A percentile compares a stretch with the other conserved stretches of the same genome.
phyloP scores from a whole-genome alignment of 495 filamentous ascomycete genomes.

The Penicillium silybi region DNA sequence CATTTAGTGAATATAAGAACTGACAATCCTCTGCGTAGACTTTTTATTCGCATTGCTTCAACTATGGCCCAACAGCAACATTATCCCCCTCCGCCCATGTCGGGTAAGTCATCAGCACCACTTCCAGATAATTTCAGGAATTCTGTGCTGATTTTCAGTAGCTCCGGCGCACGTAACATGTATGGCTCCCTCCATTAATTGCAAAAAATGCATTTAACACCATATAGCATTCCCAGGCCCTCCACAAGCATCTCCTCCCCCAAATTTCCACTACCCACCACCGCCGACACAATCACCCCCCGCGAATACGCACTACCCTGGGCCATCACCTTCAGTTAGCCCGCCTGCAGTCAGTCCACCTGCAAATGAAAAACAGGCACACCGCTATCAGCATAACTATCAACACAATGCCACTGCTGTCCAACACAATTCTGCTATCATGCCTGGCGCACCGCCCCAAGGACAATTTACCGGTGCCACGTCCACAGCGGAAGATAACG shows the following conservation, averaged over 20 bases:
- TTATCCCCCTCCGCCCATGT: constrained; percentile 18
- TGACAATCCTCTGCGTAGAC: not conserved
- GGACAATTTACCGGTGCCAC: constrained; percentile 57
- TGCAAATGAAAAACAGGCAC: constrained; percentile 1
- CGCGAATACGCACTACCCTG: constrained; percentile 6
- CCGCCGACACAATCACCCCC: constrained; percentile 28
- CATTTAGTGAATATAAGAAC: not conserved
- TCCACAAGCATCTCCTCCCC: constrained; percentile 19
- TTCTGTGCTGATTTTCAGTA: not conserved
- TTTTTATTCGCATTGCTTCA: not conserved
- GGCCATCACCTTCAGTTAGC: constrained; percentile 16
- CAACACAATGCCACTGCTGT: constrained; percentile 1
- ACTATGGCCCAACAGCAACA: constrained; percentile 11
- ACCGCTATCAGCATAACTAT: constrained; percentile 1
- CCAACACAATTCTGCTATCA: constrained; percentile 12
- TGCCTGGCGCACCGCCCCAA: constrained; percentile 41
- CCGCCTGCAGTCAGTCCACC: constrained; percentile 8
- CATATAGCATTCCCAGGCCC: constrained; percentile 14
- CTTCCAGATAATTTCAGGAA: not conserved
- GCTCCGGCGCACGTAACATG: constrained; percentile 24
- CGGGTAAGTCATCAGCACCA: constrained; percentile 10
- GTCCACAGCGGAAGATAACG: constrained; percentile 63
- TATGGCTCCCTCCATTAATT: not conserved
- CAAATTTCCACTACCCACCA: constrained; percentile 36
- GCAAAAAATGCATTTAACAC: not conserved